A percentile compares a stretch with the other conserved stretches of the same genome.
phyloP scores from a whole-genome alignment of 208 protist species.

The Trypanosoma platydactyli region DNA sequence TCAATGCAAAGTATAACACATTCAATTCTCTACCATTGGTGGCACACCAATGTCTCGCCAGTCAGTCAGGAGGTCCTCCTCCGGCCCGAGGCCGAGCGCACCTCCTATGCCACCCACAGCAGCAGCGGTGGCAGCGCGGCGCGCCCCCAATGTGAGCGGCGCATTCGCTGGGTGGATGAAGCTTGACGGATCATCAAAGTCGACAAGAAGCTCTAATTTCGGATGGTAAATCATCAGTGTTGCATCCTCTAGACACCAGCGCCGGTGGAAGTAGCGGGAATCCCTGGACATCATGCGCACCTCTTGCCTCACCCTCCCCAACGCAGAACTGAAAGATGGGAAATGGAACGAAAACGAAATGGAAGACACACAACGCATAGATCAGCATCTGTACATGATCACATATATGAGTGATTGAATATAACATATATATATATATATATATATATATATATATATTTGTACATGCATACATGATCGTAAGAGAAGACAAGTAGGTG shows the following conservation, averaged over 20 bases:
- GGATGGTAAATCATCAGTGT: conserved; percentile 51
- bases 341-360: conserved; percentile 20
- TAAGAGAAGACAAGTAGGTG: too few species aligned
- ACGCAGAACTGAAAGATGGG: conserved; percentile 1
- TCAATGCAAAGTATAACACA: not conserved
- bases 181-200: conserved; percentile 68
- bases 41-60: conserved; percentile 33
- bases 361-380: not conserved
- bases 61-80: conserved; percentile 25
- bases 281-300: conserved; percentile 54
- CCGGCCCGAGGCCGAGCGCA: conserved; percentile 6
- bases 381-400: too few species aligned
- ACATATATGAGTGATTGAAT: too few species aligned
- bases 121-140: conserved; percentile 33
- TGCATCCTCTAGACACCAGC: conserved; percentile 73
- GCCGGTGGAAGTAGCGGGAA: conserved; percentile 56
- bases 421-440: conserved; percentile 12
- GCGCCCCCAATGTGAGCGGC: conserved; percentile 49
- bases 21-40: conserved; percentile 25
- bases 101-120: conserved; percentile 23
- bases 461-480: too few species aligned
- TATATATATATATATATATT: conserved; percentile 1
- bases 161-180: conserved; percentile 58
- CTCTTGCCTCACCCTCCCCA: not conserved
- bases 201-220: conserved; percentile 66